Base-by-base conservation (phyloP, 2,329 filamentous ascomycete genomes). In the Cryphonectria radicalis region DNA sequence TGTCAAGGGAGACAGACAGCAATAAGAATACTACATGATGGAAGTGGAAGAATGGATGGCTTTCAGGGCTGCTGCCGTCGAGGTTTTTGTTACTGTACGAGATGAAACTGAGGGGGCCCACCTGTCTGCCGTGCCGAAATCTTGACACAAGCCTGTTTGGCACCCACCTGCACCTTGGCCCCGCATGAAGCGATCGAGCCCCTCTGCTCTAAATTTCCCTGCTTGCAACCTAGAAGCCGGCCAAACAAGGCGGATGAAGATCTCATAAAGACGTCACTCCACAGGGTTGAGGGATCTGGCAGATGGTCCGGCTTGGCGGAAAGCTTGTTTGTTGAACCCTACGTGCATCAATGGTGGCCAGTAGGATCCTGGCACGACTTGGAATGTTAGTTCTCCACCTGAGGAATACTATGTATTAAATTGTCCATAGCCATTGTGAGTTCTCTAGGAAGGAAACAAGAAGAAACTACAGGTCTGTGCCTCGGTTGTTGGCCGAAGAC, bases 261-360 rank as follows among this genome's bases (percentile, higher is more conserved):
- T 35, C 10, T 5, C 8, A 32, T 32, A 32, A 35, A 53, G 43
- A 66, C 46, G 64, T 66, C 64, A 66, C 64, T 55, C 46, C 32
- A 37, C 64, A 57, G 64, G 64, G 17, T 40, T 40, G 14, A 5
- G 35, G 13, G 42, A 66, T 66, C 43, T 66, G 63, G 37, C 37
- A 32, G 63, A 46, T 64, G 63, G n/a, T 65, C 32, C 28, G 64
- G 64, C 64, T 66, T 66, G 64, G 64, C 64, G 57, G 46, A 66
- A 66, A 66, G 64, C 64, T 66, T 66, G 46, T 53, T 66, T 42
- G 37, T 22, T 19, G 2, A 37, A 35, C 4, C 64, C 40, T 32
- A 35, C 63, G n/a, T 63, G n/a, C 35, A 25, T 63, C 14, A 8
- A n/a, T 40, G 11, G 59, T 59, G 25, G 55, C 14, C 55, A 32